Conservation (phyloP, 208 protist species). For the Strigomonas culicis region DNA sequence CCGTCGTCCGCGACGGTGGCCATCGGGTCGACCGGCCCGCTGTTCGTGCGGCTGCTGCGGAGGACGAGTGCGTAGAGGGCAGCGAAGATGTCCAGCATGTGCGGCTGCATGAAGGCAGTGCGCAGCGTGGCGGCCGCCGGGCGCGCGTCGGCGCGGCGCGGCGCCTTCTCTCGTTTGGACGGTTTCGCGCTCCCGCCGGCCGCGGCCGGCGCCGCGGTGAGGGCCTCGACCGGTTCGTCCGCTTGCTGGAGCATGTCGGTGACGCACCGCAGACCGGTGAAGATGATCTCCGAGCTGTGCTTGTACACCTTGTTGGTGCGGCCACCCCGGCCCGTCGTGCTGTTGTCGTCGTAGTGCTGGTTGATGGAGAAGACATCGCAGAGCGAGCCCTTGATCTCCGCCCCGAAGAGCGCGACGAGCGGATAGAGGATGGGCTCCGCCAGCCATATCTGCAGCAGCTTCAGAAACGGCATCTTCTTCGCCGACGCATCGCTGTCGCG, state of each 20-base stretch:
- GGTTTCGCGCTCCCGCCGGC: background rate
- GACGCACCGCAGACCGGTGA: slow-evolving; percentile 72
- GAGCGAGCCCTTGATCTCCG: slow-evolving; percentile 51
- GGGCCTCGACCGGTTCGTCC: slow-evolving; percentile 37
- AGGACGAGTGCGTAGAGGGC: slow-evolving; percentile 69
- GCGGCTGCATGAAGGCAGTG: slow-evolving; percentile 42
- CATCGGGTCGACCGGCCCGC: background rate
- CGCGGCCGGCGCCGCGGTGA: slow-evolving; percentile 3
- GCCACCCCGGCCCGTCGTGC: background rate
- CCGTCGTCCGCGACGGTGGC: background rate
- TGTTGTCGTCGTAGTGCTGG: background rate
- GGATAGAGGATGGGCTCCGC: slow-evolving; percentile 42
- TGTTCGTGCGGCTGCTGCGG: slow-evolving; percentile 18
- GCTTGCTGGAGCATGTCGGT: slow-evolving; percentile 50
- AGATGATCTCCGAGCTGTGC: slow-evolving; percentile 31
- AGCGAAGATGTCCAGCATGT: slow-evolving; percentile 62
- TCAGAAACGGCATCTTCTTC: slow-evolving; percentile 56
- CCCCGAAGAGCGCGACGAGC: slow-evolving; percentile 46
- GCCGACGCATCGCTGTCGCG: slow-evolving; percentile 3
- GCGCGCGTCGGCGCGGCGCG: too few species aligned
- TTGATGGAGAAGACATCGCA: slow-evolving; percentile 68
- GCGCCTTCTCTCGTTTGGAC: background rate
- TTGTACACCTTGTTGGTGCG: slow-evolving; percentile 21
- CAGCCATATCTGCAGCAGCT: slow-evolving; percentile 66
- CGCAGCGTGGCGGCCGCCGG: too few species aligned